Conservation (phyloP, 2,329 filamentous ascomycete genomes). For the Claviceps sp. region DNA sequence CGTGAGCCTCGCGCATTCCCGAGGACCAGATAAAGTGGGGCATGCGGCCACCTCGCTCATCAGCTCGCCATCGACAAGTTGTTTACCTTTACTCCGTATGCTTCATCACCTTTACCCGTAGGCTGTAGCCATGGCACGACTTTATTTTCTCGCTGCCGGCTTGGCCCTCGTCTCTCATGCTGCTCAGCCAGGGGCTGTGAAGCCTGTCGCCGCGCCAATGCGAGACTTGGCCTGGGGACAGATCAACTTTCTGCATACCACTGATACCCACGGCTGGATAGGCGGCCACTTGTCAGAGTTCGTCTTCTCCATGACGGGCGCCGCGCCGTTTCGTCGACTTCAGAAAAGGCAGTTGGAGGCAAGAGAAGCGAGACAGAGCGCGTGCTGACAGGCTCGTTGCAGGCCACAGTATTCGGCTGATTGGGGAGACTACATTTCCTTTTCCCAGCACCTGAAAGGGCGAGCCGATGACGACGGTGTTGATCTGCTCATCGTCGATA, state of each 20-base stretch:
- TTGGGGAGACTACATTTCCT: constrained; percentile 96
- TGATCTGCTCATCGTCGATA: constrained; percentile 89
- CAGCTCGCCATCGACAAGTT: background rate
- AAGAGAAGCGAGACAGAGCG: too few relatives aligned
- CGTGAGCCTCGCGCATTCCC: too few relatives aligned
- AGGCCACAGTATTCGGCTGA: constrained; percentile 87
- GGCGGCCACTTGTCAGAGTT: constrained; percentile 86
- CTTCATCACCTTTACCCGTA: background rate
- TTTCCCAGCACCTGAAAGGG: constrained; percentile 67
- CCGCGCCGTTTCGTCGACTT: too few relatives aligned
- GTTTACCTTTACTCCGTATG: background rate
- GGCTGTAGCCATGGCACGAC: constrained; percentile 14
- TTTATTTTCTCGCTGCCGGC: constrained; percentile 13
- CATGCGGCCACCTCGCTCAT: background rate
- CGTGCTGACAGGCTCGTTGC: background rate
- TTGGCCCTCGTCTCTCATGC: constrained; percentile 23
- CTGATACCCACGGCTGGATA: constrained; percentile 92
- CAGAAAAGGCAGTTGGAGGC: too few relatives aligned
- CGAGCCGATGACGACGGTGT: constrained; percentile 65
- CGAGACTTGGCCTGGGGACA: constrained; percentile 83
- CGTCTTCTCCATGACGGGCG: constrained; percentile 12
- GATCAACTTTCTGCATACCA: constrained; percentile 94
- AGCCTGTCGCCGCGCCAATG: constrained; percentile 66
- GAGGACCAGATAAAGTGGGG: too few relatives aligned
- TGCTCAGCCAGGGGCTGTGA: constrained; percentile 68